phyloP scores from a whole-genome alignment of 768 basidiomycete genomes.

The Hypholoma fasciculare region DNA sequence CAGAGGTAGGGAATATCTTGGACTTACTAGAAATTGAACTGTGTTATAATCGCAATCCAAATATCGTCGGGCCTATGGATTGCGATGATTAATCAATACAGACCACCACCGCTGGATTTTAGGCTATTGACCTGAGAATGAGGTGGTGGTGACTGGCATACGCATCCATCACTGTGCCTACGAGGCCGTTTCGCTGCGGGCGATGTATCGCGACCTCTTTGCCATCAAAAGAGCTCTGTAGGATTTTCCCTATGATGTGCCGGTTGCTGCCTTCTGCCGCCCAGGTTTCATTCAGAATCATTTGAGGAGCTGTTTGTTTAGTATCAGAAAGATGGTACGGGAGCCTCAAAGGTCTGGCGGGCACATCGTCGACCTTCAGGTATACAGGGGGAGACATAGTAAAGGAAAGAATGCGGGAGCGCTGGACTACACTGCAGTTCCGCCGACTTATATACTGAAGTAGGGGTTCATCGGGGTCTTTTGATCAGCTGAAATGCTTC shows the following conservation, averaged over 20 bases:
- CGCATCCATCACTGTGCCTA: slow-evolving; percentile 12
- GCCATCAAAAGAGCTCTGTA: neutral
- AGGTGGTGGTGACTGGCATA: slow-evolving; percentile 16
- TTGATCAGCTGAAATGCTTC: too few species aligned
- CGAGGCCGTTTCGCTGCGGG: slow-evolving; percentile 9
- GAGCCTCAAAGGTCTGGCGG: neutral
- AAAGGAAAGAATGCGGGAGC: too few species aligned
- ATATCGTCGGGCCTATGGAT: slow-evolving; percentile 24
- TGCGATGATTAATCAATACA: neutral
- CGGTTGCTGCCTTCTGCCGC: neutral
- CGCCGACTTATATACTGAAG: too few species aligned
- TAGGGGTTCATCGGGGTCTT: too few species aligned
- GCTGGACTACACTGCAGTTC: too few species aligned
- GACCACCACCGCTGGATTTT: neutral
- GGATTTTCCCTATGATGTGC: neutral
- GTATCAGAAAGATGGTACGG: neutral
- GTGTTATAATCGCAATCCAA: slow-evolving; percentile 37
- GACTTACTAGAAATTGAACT: slow-evolving; percentile 31
- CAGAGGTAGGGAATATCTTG: neutral
- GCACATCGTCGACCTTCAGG: neutral
- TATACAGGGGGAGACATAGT: neutral
- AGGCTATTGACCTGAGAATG: neutral
- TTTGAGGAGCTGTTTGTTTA: neutral
- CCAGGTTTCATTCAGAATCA: neutral
- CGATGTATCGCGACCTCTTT: neutral